A percentile compares a stretch with the other conserved stretches of the same genome.
Evolutionary conservation across 441 rosid species (phyloP).

Genomic region (Eruca vesicaria): DNA sequence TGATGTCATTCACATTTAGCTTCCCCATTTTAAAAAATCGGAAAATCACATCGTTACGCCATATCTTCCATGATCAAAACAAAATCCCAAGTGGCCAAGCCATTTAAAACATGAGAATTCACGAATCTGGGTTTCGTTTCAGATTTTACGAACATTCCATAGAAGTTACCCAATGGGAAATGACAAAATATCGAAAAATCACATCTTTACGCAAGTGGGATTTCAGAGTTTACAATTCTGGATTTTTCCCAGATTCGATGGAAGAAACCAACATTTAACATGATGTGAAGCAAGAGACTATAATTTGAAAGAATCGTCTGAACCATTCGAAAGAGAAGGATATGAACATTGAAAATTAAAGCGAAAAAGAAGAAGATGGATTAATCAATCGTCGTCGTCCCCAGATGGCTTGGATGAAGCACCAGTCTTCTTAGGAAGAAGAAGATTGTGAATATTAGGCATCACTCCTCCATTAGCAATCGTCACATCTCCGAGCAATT

Average conservation of each 20-base stretch:
- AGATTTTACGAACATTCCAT: neutral
- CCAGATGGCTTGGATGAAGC: conserved; percentile 53
- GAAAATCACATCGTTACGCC: neutral
- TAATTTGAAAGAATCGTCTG: neutral
- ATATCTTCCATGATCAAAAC: neutral
- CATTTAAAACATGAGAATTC: neutral
- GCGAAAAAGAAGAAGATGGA: neutral
- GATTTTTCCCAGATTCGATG: neutral
- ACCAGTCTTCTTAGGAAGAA: conserved; percentile 86
- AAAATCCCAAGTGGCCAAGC: no score
- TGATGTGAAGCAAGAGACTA: neutral
- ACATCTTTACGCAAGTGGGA: neutral
- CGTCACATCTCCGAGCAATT: conserved; percentile 80
- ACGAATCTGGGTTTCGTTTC: neutral
- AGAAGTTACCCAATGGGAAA: no score
- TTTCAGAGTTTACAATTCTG: neutral
- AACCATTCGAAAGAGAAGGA: neutral
- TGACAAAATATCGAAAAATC: neutral
- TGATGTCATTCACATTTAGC: neutral
- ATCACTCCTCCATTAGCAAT: conserved; percentile 93
- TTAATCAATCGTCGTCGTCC: conserved; percentile 52
- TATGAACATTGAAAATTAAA: conserved; percentile 22
- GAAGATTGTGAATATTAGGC: conserved; percentile 89
- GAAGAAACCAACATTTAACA: neutral
- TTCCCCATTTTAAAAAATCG: neutral